Percentiles rank a stretch among this genome's conserved stretches.
phyloP scores from a whole-genome alignment of 148 eudicot species.

The Chenopodium suecicum region DNA sequence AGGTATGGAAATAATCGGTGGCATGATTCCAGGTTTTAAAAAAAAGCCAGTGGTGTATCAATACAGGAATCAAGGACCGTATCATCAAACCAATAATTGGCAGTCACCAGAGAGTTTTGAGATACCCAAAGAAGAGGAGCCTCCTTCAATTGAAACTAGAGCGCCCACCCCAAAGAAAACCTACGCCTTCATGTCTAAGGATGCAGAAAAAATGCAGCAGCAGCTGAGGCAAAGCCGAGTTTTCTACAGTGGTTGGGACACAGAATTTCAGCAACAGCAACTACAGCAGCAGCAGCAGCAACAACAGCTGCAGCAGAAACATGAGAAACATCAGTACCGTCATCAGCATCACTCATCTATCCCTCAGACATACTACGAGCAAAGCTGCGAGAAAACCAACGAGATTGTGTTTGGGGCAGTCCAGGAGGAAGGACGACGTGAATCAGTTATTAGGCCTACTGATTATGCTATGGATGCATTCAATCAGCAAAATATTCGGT shows the following conservation, averaged over 20 bases:
- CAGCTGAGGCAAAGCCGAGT: slow-evolving; percentile 68
- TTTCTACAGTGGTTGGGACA: slow-evolving; percentile 68
- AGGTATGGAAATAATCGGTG: slow-evolving; percentile 57
- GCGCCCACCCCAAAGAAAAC: slow-evolving; percentile 82
- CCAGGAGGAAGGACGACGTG: slow-evolving; percentile 52
- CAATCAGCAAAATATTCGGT: slow-evolving; percentile 33
- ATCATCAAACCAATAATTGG: slow-evolving; percentile 52
- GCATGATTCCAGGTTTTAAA: slow-evolving; percentile 53
- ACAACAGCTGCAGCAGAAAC: slow-evolving; percentile 34
- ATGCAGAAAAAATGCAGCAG: slow-evolving; percentile 76
- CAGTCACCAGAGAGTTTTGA: slow-evolving; percentile 84
- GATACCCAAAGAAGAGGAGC: slow-evolving; percentile 80
- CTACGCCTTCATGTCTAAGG: slow-evolving; percentile 87
- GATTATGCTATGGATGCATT: slow-evolving; percentile 48
- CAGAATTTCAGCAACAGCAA: slow-evolving; percentile 45
- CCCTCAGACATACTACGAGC: slow-evolving; percentile 86
- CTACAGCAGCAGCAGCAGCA: slow-evolving; percentile 38
- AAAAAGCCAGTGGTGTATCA: slow-evolving; percentile 39
- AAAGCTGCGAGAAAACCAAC: slow-evolving; percentile 56
- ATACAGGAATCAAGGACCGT: slow-evolving; percentile 36
- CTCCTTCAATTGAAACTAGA: slow-evolving; percentile 75
- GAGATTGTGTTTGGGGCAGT: slow-evolving; percentile 93
- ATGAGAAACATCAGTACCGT: slow-evolving; percentile 51
- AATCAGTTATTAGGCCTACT: slow-evolving; percentile 63
- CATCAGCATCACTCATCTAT: slow-evolving; percentile 59